Base-by-base conservation (phyloP, 2,329 filamentous ascomycete genomes). In the Botrytis galanthina region DNA sequence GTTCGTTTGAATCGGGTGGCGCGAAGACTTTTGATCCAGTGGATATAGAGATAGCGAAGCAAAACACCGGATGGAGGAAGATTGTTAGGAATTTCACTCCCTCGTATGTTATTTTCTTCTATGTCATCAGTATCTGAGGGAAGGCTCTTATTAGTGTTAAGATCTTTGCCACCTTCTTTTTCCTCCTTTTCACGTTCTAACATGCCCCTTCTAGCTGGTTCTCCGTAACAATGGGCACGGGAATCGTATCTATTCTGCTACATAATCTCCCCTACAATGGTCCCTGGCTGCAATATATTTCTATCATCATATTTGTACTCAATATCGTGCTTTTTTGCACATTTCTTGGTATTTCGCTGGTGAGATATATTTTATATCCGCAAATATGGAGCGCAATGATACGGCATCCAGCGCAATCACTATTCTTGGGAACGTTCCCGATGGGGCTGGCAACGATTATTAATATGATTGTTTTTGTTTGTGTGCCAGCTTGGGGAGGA, bases 401-500 rank as follows among this genome's bases (percentile, higher is more conserved):
- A 51, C 82, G 84, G 3, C 89, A 93, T 79, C 90, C 89, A 0
- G 86, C 86, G 1, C 89, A 93, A 78, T 90, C 88, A 1, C 84
- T 93, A 71, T 93, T 93, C 76, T 82, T 93, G 5, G 91, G 88
- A 0, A 91, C 89, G 0, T 86, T 92, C 46, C 90, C 90, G 0
- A 92, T 93, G 89, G 90, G 86, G 0, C 86, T 93, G 73, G 88
- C 89, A 0, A 92, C 90, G 2, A 88, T 93, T 61, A 87, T 92
- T 74, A 89, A 90, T 75, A 89, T 90, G 86, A 87, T 89, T 80
- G 84, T 89, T 20, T 84, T 88, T 46, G 84, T 89, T 48, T 91
- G 90, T 79, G 83, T 86, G 12, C 86, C 86, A 0, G 83, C 82
- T n/a, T 92, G 88, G 90, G 90, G 89, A 1, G 77, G 83, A 22